Percentiles rank a stretch among this genome's conserved stretches.
phyloP scores from a whole-genome alignment of 768 basidiomycete genomes.

The Fistulinella prunicolor region DNA sequence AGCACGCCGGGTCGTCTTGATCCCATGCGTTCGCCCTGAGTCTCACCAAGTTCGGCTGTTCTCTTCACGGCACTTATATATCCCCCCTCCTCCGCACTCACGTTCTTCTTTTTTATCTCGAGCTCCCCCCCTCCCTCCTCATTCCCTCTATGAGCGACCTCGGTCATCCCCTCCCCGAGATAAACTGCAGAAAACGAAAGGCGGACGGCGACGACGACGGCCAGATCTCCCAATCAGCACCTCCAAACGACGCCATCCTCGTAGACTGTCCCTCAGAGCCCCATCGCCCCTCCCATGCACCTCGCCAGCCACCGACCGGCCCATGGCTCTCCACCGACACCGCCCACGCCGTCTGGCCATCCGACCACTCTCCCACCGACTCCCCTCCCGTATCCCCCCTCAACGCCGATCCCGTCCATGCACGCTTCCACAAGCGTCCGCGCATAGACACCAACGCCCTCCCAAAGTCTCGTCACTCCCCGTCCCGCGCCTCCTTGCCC shows the following conservation, averaged over 20 bases:
- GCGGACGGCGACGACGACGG: constrained; percentile 54
- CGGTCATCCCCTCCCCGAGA: too few species aligned
- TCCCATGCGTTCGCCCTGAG: constrained; percentile 35
- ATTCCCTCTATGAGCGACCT: constrained; percentile 61
- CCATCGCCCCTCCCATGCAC: constrained; percentile 31
- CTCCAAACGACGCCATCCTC: constrained; percentile 34
- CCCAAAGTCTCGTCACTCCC: constrained; percentile 14
- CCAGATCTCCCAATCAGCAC: too few species aligned
- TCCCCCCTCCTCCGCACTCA: constrained; percentile 13
- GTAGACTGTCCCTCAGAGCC: constrained; percentile 33
- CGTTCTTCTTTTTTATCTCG: constrained; percentile 14
- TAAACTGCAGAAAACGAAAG: constrained; percentile 66
- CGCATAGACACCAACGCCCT: constrained; percentile 27
- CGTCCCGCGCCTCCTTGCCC: constrained; percentile 16
- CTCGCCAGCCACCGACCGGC: constrained; percentile 39
- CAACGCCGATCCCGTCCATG: constrained; percentile 33
- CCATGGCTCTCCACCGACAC: constrained; percentile 33
- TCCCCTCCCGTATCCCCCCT: constrained; percentile 38
- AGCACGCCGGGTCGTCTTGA: too few species aligned
- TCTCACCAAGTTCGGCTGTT: constrained; percentile 26
- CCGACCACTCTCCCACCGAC: constrained; percentile 35
- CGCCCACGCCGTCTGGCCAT: constrained; percentile 36
- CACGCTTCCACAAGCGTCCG: constrained; percentile 29
- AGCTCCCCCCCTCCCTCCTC: constrained; percentile 17
- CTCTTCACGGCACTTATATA: constrained; percentile 38